A percentile compares a stretch with the other conserved stretches of the same genome.
Conservation (phyloP, 768 basidiomycete genomes). For the Leccinum incarnatum region DNA sequence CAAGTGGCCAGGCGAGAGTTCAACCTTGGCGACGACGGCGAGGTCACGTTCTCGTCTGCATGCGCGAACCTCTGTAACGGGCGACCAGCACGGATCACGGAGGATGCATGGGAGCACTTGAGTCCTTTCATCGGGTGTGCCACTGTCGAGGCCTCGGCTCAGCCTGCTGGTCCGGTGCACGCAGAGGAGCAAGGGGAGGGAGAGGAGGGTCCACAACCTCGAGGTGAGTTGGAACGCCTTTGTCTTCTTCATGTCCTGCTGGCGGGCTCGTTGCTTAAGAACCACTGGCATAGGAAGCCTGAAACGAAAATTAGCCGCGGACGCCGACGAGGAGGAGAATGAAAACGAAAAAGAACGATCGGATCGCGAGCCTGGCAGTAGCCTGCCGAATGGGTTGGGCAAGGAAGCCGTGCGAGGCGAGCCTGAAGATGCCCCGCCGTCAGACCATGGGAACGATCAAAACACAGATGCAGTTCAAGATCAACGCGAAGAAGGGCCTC, state of each 20-base stretch:
- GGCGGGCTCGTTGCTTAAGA: background rate
- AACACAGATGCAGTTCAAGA: background rate
- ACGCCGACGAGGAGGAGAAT: background rate
- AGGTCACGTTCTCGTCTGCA: constrained; percentile 14
- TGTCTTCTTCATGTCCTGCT: background rate
- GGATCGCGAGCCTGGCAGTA: background rate
- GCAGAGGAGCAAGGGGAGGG: background rate
- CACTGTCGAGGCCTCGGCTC: constrained; percentile 8
- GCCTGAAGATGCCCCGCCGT: background rate
- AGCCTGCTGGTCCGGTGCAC: background rate
- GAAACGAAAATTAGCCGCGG: background rate
- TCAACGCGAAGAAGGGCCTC: background rate
- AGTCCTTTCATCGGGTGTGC: constrained; percentile 24
- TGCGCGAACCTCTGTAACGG: constrained; percentile 23
- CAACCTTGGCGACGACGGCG: constrained; percentile 12
- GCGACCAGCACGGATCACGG: constrained; percentile 22
- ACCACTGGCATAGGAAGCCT: background rate
- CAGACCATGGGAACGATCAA: constrained; percentile 6
- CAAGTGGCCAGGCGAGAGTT: constrained; percentile 21
- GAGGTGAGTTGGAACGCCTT: constrained; percentile 4
- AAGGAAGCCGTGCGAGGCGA: constrained; percentile 1
- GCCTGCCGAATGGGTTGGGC: background rate
- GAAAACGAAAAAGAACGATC: background rate
- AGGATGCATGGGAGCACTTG: constrained; percentile 17
- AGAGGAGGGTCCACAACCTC: background rate